Base-by-base conservation (phyloP, 2,329 filamentous ascomycete genomes). In the Neopestalotiopsis sp. region DNA sequence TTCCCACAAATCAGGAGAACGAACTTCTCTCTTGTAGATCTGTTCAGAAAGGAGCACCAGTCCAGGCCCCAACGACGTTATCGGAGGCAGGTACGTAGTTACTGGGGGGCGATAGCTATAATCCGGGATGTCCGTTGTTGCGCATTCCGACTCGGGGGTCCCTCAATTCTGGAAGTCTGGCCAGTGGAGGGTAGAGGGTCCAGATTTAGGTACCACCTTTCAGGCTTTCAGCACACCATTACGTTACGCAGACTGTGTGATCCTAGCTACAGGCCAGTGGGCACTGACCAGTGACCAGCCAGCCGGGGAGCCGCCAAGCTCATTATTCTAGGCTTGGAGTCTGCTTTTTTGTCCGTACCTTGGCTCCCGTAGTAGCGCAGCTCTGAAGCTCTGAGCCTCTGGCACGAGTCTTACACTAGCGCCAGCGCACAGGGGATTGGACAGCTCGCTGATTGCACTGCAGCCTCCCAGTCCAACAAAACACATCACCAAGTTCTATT, bases 21-120 rank as follows among this genome's bases (percentile, higher is more conserved):
- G 20, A 5, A 28, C 17, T 28, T 12, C 10, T 24, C 24, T 64
- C 61, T 32, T 53, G 45, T 53, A 53, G 45, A 53, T 53, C 45
- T 53, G 45, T 53, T 62, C 34, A 42, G n/a, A 32, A 45, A 45
- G 28, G 40, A 20, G 38, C n/a, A 12, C n/a, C 30, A 28, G 12
- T 10, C 49, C 24, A 53, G 53, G 28, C n/a, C 32, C 65, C 13
- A 20, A 10, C 34, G 53, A 67, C 65, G 65, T 61, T 67, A 67
- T 67, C 65, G 65, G 65, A 67, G 65, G 5, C 9, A 40, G 53
- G 53, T 59, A 61, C 65, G 65, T 67, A 61, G 20, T 5, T 13
- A 49, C 28, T 62, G 20, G 34, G 34, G 34, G 34, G 34, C 45
- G 45, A 53, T 53, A 53, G 45, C 45, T 53, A 53, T 20, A 53